Evolutionary conservation across 495 filamentous ascomycete genomes (phyloP).

Genomic region (Neurospora sp.): DNA sequence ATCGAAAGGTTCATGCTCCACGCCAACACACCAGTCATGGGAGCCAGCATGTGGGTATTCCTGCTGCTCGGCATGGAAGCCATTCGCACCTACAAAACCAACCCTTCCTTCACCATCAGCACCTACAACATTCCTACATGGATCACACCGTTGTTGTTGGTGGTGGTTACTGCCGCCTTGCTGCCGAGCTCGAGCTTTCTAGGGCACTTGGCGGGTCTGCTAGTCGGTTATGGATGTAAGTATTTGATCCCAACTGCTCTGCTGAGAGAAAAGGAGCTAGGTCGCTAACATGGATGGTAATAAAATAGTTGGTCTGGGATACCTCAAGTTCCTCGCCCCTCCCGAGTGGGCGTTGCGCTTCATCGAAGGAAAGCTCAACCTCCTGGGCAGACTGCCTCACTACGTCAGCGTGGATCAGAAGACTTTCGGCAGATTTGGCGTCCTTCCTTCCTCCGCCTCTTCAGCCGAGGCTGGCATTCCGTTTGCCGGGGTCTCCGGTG

Average conservation of each 20-base stretch:
- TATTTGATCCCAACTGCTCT: not conserved
- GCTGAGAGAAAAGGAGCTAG: not conserved
- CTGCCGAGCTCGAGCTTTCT: constrained; percentile 73
- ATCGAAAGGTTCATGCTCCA: constrained; percentile 58
- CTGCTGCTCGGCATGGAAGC: constrained; percentile 74
- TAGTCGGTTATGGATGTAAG: constrained; percentile 78
- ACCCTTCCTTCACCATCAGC: constrained; percentile 66
- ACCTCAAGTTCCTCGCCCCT: constrained; percentile 72
- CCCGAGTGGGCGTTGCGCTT: constrained; percentile 72
- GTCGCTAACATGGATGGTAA: not conserved
- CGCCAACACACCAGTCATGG: constrained; percentile 60
- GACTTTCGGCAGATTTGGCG: constrained; percentile 89
- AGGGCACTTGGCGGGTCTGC: constrained; percentile 74
- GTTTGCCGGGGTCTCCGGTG: not conserved
- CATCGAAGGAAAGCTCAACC: constrained; percentile 76
- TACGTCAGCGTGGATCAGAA: constrained; percentile 92
- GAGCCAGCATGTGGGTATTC: constrained; percentile 84
- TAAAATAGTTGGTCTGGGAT: constrained; percentile 65
- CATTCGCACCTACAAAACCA: constrained; percentile 61
- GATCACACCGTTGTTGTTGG: constrained; percentile 69
- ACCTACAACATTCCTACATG: constrained; percentile 79
- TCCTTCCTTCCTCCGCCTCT: constrained; percentile 54
- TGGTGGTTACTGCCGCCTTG: constrained; percentile 60
- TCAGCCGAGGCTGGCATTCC: constrained; percentile 20
- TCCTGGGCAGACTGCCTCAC: constrained; percentile 70